Base-by-base conservation (phyloP, 257 asterid species). In the Striga asiatica region DNA sequence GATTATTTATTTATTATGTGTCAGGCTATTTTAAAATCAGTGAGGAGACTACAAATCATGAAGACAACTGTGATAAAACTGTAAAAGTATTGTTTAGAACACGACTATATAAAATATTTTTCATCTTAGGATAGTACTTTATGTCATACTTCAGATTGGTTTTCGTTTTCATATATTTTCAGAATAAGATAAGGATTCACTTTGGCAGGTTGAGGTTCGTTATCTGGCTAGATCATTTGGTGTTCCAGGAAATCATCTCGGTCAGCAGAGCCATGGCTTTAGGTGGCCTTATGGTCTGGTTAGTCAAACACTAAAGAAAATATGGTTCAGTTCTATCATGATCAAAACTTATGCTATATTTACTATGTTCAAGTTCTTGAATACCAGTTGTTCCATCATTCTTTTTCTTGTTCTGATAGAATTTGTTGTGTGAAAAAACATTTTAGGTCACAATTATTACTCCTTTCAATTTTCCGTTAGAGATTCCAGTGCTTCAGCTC, bases 221-320 rank as follows among this genome's bases (percentile, higher is more conserved):
- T 92, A 84, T 75, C 58, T 92, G 70, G 97, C 95, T 5, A 79
- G 95, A 74, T 88, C 97, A 25, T 84, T 88, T 66, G 94, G 79
- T 13, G 91, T 92, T 9, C 99, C 97, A n/a, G 97, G 97, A 41
- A 88, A 88, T 79, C 93, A 92, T 79, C 81, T 92, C 42, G 99
- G 99, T 41, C 97, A 92, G 77, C 97, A 84, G 56, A 92, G 95
- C 75, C 93, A 88, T 78, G 97, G 97, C 58, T 92, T 82, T 68
- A 83, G 94, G 60, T 92, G 99, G 99, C 99, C 97, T 54, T 88
- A 82, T 61, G 99, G 99, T 47, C 91, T 95, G 34, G 97, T 92
- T 78, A 83, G 95, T 50, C 43, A 5, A 8, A 19, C n/a, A n/a
- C n/a, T n/a, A n/a, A n/a, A n/a, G n/a, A 31, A 12, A 58, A 25